Evolutionary conservation across 805 yeast genomes (phyloP), one percentile per base, ranked within the genome.

Genomic region (Kodamaea hsintzibuensis): DNA sequence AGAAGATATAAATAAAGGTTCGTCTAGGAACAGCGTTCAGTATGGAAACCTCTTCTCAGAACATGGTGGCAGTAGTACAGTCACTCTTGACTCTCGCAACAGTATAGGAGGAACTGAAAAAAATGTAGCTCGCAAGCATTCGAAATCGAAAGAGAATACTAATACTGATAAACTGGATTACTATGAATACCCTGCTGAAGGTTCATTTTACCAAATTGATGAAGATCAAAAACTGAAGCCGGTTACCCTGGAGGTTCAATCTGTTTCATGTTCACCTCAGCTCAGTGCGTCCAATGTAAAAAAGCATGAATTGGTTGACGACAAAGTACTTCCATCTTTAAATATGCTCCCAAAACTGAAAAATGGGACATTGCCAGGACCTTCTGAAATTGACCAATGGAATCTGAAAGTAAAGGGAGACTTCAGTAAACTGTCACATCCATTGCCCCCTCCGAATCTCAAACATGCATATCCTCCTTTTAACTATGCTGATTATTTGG

Each of bases 171-270:
- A 57, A 43, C 61, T 59, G n/a, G 57, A 53, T 35, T 65, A 65
- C 43, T 65, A 59, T 42, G 62, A 63, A 54, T 65, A 66, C 47
- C 70, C 70, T 2, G 51, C 60, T 3, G 47, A 55, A 18, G 62
- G 68, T 14, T 44, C 53, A 47, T 53, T 56, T 39, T 50, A 53
- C 43, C 40, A 12, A 13, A 9, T 3, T 10, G 16, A 51, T 2
- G 38, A 51, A 5, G 22, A 17, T 18, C 18, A 16, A 35, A 19
- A 16, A 19, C 14, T 2, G 37, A 17, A 7, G 13, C 50, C 4
- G 33, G n/a, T 4, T 19, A 19, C 13, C n/a, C 30, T 12, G 35
- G 19, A 16, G 46, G 43, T 19, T 12, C 54, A 12, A 25, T 18
- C 39, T 30, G 35, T n/a, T 42, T 49, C 17, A 12, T 14, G 22